A percentile compares a stretch with the other conserved stretches of the same genome.
Conservation (phyloP, 495 filamentous ascomycete genomes). For the Daldinia loculata region DNA sequence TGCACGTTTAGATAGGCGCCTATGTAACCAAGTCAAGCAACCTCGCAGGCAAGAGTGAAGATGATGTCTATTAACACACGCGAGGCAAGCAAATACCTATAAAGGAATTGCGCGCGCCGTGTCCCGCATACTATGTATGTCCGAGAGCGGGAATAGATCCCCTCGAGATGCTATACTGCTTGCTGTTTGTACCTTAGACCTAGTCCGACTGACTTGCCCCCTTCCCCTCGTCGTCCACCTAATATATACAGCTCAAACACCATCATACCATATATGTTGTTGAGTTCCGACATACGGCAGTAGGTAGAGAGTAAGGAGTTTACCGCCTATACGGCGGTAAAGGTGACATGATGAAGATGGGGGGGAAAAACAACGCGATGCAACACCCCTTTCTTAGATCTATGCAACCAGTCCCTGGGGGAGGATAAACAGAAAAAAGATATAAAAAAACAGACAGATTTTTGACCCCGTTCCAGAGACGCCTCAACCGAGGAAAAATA, state of each 20-base stretch:
- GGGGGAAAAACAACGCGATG: conserved; percentile 21
- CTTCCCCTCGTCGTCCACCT: neutral
- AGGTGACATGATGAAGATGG: neutral
- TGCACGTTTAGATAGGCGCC: neutral
- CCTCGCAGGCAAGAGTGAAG: conserved; percentile 26
- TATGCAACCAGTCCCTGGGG: conserved; percentile 18
- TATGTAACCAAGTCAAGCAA: neutral
- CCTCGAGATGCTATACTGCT: neutral
- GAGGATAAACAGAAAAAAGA: neutral
- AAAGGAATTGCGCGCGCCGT: neutral
- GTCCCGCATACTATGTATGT: neutral
- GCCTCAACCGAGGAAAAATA: conserved; percentile 19
- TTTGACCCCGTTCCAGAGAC: conserved; percentile 16
- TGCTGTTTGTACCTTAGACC: conserved; percentile 4
- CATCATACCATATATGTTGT: neutral
- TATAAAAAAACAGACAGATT: conserved; percentile 8
- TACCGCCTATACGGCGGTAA: neutral
- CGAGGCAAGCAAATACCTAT: neutral
- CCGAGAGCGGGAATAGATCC: neutral
- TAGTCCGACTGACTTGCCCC: neutral
- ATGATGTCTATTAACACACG: conserved; percentile 36
- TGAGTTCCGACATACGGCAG: neutral
- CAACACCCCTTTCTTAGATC: conserved; percentile 18
- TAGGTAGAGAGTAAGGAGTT: neutral
- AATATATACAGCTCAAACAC: neutral